Percentiles rank a stretch among this genome's conserved stretches.
Conservation (phyloP, 768 basidiomycete genomes). For the Leccinum aurantiacum region DNA sequence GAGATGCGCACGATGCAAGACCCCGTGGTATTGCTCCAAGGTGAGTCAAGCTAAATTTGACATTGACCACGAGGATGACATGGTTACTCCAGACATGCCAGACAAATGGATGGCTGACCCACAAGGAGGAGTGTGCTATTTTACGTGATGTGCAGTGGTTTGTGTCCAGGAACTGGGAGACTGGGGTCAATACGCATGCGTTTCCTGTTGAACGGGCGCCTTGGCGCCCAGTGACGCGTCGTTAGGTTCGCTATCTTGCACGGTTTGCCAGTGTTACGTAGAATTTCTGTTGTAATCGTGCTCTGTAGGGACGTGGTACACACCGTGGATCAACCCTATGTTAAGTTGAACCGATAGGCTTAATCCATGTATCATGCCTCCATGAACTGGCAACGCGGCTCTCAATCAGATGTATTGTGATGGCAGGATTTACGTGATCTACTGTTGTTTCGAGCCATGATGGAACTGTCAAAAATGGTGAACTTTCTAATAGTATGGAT, state of each 20-base stretch:
- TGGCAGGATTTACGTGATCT: slow-evolving; percentile 4
- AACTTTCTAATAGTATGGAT: background rate
- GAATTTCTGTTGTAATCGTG: background rate
- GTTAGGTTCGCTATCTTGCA: slow-evolving; percentile 7
- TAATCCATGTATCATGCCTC: background rate
- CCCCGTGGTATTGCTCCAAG: slow-evolving; percentile 32
- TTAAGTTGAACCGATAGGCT: slow-evolving; percentile 1
- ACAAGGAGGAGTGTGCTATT: slow-evolving; percentile 26
- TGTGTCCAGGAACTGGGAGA: slow-evolving; percentile 29
- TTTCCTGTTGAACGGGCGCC: slow-evolving; percentile 21
- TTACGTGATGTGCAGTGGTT: slow-evolving; percentile 33
- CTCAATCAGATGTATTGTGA: slow-evolving; percentile 12
- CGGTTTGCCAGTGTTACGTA: background rate
- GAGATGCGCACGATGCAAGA: slow-evolving; percentile 31
- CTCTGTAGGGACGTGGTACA: background rate
- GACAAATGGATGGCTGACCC: slow-evolving; percentile 19
- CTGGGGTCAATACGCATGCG: slow-evolving; percentile 6
- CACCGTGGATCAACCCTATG: slow-evolving; percentile 1
- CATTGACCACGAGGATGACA: slow-evolving; percentile 7
- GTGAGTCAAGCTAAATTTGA: slow-evolving; percentile 9
- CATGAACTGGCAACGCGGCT: background rate
- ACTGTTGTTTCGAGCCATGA: slow-evolving; percentile 29
- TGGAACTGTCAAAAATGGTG: slow-evolving; percentile 26
- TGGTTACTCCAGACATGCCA: slow-evolving; percentile 23
- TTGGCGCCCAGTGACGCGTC: slow-evolving; percentile 15